phyloP scores from a whole-genome alignment of 306 rosid species.

The Dicorynia guianensis region DNA sequence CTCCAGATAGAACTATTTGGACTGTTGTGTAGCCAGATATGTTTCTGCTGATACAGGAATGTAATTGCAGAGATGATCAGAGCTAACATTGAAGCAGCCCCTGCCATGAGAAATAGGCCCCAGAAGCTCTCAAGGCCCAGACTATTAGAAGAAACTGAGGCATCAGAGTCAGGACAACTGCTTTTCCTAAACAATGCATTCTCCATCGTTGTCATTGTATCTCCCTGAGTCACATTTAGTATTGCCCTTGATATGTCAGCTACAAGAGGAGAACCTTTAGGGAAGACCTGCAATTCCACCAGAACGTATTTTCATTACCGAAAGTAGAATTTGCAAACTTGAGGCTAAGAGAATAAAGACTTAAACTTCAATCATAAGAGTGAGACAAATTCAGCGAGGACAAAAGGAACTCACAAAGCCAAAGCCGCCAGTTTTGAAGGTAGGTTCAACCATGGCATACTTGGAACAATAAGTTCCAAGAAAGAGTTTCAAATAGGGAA shows the following conservation, averaged over 20 bases:
- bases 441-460: conserved; percentile 58
- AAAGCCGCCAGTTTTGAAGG: conserved; percentile 61
- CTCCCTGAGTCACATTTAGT: conserved; percentile 60
- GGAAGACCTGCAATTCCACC: conserved; percentile 40
- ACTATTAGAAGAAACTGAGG: conserved; percentile 43
- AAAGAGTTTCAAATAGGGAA: conserved; percentile 53
- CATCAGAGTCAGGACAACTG: conserved; percentile 39
- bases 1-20: conserved; percentile 35
- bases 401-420: conserved; percentile 66
- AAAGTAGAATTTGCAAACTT: too few relatives aligned
- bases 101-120: conserved; percentile 63
- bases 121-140: conserved; percentile 63
- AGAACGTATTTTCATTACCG: not conserved
- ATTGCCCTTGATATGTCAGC: conserved; percentile 64
- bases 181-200: conserved; percentile 48
- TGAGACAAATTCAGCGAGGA: not conserved
- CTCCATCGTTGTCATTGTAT: conserved; percentile 53
- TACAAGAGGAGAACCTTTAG: conserved; percentile 56
- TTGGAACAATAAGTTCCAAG: conserved; percentile 54
- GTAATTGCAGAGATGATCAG: conserved; percentile 32
- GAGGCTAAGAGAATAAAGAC: too few relatives aligned
- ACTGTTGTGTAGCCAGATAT: conserved; percentile 19
- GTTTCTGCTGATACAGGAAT: conserved; percentile 45
- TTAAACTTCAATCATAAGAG: not conserved
- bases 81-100: conserved; percentile 44